Percentiles rank a stretch among this genome's conserved stretches.
Conservation (phyloP, 495 filamentous ascomycete species). For the Penicillium angulare region DNA sequence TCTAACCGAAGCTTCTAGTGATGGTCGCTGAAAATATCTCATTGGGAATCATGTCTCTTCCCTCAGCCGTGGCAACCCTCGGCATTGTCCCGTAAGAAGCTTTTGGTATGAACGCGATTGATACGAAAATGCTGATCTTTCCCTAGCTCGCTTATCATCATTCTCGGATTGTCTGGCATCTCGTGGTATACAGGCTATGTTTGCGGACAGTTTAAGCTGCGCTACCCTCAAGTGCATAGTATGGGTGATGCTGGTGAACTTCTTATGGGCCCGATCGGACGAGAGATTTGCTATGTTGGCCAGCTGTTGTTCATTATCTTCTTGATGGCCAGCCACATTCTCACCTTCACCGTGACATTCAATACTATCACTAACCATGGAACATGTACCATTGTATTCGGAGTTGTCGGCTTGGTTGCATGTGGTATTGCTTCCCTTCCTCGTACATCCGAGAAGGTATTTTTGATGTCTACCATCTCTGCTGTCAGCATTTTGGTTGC, state of each 20-base stretch:
- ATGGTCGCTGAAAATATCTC: constrained; percentile 65
- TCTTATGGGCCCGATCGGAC: constrained; percentile 60
- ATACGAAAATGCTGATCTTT: background rate
- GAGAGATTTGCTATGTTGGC: constrained; percentile 59
- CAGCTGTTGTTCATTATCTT: constrained; percentile 65
- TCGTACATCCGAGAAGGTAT: constrained; percentile 14
- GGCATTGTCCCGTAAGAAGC: constrained; percentile 55
- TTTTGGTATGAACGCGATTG: constrained; percentile 26
- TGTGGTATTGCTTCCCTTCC: constrained; percentile 18
- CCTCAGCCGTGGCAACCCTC: constrained; percentile 57
- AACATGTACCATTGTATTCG: constrained; percentile 67
- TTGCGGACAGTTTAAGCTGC: constrained; percentile 23
- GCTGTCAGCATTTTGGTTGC: constrained; percentile 60
- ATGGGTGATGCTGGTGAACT: constrained; percentile 69
- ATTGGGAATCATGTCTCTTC: constrained; percentile 59
- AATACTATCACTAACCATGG: constrained; percentile 62
- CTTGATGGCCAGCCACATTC: constrained; percentile 70
- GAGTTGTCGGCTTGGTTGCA: constrained; percentile 23
- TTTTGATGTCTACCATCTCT: constrained; percentile 38
- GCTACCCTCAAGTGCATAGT: constrained; percentile 25
- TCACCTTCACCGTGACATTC: constrained; percentile 72
- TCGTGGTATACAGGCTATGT: constrained; percentile 33
- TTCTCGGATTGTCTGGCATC: constrained; percentile 59
- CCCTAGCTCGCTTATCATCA: constrained; percentile 30
- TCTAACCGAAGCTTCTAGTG: constrained; percentile 22